These are phyloP conservation scores for Suhomyces vadensis DNA, from an alignment of 805 yeast species.

Conservation along the genomic window DNA sequence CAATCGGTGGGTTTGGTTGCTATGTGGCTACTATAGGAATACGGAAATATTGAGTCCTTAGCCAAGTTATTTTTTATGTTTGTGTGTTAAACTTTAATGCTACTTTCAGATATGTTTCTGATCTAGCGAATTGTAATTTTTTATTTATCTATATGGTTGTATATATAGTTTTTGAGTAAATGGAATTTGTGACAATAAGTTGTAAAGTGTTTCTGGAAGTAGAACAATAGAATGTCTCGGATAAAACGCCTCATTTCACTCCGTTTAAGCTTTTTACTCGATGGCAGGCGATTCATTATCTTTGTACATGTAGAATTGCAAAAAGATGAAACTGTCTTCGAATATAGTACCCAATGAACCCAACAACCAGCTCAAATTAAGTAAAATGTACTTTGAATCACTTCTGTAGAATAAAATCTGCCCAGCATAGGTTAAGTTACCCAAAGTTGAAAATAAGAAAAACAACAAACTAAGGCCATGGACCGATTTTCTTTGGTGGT, in stretches of 20 bases:
- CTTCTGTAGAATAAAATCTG: constrained; percentile 67
- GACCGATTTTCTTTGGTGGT: constrained; percentile 74
- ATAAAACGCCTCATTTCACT: not conserved
- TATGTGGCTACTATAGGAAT: not conserved
- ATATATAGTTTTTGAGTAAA: constrained; percentile 4
- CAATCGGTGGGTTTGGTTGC: not conserved
- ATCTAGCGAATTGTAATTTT: not conserved
- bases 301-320: constrained; percentile 65
- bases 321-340: constrained; percentile 66
- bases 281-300: constrained; percentile 20
- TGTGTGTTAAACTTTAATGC: no score
- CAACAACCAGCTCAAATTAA: constrained; percentile 73
- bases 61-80: no score
- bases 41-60: no score
- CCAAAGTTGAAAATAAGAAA: constrained; percentile 71
- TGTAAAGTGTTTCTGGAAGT: no score
- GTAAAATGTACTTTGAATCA: constrained; percentile 57
- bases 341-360: constrained; percentile 78
- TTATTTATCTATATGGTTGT: constrained; percentile 1
- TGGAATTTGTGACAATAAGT: no score
- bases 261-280: not conserved
- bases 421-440: constrained; percentile 73
- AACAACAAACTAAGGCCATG: constrained; percentile 83
- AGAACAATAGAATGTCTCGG: not conserved
- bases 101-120: constrained; percentile 3